phyloP scores from a whole-genome alignment of 345 rosid genomes.

The Eutrema japonicum region DNA sequence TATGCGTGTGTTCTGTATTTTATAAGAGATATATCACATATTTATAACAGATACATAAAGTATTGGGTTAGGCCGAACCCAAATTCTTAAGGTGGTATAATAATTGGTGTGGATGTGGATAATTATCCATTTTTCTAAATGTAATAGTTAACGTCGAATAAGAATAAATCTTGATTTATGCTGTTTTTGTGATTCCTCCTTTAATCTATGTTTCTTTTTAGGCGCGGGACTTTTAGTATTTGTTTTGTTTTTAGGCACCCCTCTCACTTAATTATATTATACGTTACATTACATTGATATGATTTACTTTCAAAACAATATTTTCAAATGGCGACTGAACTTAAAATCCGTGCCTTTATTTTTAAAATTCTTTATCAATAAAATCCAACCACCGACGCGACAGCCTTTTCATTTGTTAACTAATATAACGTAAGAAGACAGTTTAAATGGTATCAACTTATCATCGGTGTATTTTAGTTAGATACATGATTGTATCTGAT shows the following conservation, averaged over 20 bases:
- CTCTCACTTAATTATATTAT: slow-evolving; percentile 1
- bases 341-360: slow-evolving; percentile 20
- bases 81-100: no score
- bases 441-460: not conserved
- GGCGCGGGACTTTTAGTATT: not conserved
- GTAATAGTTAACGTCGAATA: slow-evolving; percentile 35
- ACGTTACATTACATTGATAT: slow-evolving; percentile 9
- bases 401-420: slow-evolving; percentile 15
- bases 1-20: no score
- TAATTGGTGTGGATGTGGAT: no score
- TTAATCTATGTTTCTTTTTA: slow-evolving; percentile 4
- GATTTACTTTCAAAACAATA: no score
- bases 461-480: slow-evolving; percentile 11
- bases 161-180: slow-evolving; percentile 26
- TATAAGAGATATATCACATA: no score
- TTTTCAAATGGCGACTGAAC: not conserved
- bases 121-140: no score
- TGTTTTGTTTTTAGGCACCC: not conserved
- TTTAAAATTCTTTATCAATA: slow-evolving; percentile 4
- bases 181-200: not conserved
- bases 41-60: no score
- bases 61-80: no score
- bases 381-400: slow-evolving; percentile 33
- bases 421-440: not conserved
- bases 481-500: slow-evolving; percentile 4